These are phyloP conservation scores for Petunia axillaris DNA, from an alignment of 257 asterid species.

Conservation along the genomic window DNA sequence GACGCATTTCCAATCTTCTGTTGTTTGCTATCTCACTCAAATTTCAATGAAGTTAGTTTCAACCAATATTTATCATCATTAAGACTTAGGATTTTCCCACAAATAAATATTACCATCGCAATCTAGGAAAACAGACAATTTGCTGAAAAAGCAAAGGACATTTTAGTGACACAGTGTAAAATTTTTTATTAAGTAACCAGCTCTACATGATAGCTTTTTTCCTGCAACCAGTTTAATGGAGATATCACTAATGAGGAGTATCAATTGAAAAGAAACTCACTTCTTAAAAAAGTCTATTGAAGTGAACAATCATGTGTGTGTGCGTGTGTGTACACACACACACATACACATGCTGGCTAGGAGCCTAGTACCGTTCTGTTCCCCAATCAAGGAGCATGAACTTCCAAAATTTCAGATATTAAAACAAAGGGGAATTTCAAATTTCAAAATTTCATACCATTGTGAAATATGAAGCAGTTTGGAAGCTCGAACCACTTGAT, in stretches of 20 bases:
- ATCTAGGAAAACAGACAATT: too few relatives aligned
- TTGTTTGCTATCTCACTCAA: neutral
- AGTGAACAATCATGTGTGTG: neutral
- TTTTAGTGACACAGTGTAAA: neutral
- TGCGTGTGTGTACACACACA: too few relatives aligned
- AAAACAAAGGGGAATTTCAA: neutral
- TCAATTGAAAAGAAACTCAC: too few relatives aligned
- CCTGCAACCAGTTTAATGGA: neutral
- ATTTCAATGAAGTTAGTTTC: neutral
- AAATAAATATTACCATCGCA: neutral
- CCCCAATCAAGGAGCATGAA: neutral
- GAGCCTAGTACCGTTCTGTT: neutral
- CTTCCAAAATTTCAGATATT: neutral
- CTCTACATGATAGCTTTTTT: neutral
- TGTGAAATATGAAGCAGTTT: constrained; percentile 95
- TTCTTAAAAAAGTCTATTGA: neutral
- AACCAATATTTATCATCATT: neutral
- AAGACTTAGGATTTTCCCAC: neutral
- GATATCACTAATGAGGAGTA: neutral
- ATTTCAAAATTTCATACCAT: constrained; percentile 55
- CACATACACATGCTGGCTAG: neutral
- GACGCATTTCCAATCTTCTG: neutral
- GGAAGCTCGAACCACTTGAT: constrained; percentile 99
- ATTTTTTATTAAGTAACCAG: neutral
- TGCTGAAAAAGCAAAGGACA: neutral